These are phyloP conservation scores for Neonectria neomacrospora DNA, from an alignment of 2,329 filamentous ascomycete genomes.

Conservation along the genomic window DNA sequence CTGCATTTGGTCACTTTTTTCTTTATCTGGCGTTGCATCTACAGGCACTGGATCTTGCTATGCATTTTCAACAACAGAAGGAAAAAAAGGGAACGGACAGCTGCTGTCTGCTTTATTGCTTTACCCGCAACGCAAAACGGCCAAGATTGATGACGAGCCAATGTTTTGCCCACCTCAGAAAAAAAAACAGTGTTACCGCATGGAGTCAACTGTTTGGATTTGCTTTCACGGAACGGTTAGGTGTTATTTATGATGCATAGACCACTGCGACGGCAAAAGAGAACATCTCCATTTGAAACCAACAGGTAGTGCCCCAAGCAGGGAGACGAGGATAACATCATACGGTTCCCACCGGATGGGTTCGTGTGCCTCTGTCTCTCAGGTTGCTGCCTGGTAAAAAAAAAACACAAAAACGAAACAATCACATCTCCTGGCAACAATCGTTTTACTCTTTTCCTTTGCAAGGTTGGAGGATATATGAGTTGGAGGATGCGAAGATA, in stretches of 20 bases:
- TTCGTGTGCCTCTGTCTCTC: constrained; percentile 28
- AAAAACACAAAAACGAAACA: constrained; percentile 22
- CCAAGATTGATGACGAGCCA: constrained; percentile 33
- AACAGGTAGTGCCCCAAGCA: constrained; percentile 10
- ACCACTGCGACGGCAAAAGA: constrained; percentile 36
- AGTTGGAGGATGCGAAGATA: constrained; percentile 27
- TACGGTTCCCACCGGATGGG: constrained; percentile 31
- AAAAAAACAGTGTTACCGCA: constrained; percentile 29
- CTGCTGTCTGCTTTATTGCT: constrained; percentile 33
- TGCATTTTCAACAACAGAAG: constrained; percentile 31
- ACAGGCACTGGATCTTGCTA: constrained; percentile 31
- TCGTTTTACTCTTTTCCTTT: constrained; percentile 40
- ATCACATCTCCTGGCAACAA: constrained; percentile 38
- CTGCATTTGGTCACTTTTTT: constrained; percentile 34
- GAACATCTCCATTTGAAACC: constrained; percentile 36
- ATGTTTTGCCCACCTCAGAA: constrained; percentile 38
- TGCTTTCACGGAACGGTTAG: constrained; percentile 33
- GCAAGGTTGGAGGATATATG: constrained; percentile 20
- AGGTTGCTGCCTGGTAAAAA: constrained; percentile 8
- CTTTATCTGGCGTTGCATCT: constrained; percentile 40
- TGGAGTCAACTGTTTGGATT: constrained; percentile 37
- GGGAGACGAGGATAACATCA: constrained; percentile 15
- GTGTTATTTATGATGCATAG: constrained; percentile 41
- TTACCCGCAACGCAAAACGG: constrained; percentile 37
- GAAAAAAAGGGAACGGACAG: constrained; percentile 33